Evolutionary conservation across 441 rosid genomes (phyloP), one percentile per base, ranked within the genome.

Genomic region (Aleurites moluccanus): DNA sequence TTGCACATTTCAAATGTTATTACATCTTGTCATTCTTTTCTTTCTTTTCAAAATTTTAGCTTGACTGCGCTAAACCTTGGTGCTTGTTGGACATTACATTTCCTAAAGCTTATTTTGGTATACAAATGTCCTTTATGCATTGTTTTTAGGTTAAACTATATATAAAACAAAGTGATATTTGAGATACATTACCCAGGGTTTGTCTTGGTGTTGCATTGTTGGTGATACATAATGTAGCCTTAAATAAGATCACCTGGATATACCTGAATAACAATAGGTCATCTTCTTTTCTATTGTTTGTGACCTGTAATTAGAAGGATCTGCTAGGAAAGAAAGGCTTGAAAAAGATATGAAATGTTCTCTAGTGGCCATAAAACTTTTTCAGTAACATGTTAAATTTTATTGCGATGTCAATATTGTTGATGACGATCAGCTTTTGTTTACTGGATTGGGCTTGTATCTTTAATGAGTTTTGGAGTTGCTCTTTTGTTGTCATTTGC

Each of bases 401-500:
- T 6, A 5, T 1, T 30, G n/a, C n/a, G 35, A n/a, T 73, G 28
- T 27, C 45, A n/a, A 44, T 61, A 6, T 27, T 3, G 72, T 45
- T 50, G 60, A 50, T 30, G 8, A 9, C 10, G 42, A 28, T 67
- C n/a, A 5, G 44, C 56, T 49, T 67, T 67, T 14, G 25, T 38
- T n/a, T 35, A 30, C 23, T 73, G 33, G 59, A 35, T 2, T 60
- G 38, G 28, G 21, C 9, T 56, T 25, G n/a, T 27, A 63, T 45
- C 27, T 75, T 62, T 64, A 56, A 27, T 61, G 42, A 64, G 38
- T 33, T 49, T 7, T 62, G 35, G 44, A 68, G 66, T 55, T 55
- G 56, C 55, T 76, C 65, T 59, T 20, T 56, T 28, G 28, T 30
- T 42, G 50, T 44, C 47, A 25, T 49, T 64, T 44, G 55, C 44